A percentile compares a stretch with the other conserved stretches of the same genome.
Conservation (phyloP, 2,329 filamentous ascomycete species). For the Xylariaceae sp. region DNA sequence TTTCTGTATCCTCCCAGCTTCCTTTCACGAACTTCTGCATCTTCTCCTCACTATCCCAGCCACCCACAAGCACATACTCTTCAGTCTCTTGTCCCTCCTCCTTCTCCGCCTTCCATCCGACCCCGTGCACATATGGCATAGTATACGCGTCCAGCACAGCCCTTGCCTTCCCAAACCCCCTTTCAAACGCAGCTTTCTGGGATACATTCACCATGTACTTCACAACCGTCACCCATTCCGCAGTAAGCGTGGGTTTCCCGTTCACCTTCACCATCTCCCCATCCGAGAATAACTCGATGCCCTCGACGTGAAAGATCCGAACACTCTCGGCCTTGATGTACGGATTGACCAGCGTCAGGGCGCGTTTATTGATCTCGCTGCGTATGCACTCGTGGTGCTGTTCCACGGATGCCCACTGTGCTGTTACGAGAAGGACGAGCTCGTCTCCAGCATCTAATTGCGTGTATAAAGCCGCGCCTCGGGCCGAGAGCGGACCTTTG, state of each 20-base stretch:
- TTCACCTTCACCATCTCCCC: constrained; percentile 3
- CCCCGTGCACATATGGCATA: too few species aligned
- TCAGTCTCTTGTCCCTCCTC: constrained; percentile 6
- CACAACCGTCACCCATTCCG: constrained; percentile 8
- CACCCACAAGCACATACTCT: constrained; percentile 3
- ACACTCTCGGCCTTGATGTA: neutral
- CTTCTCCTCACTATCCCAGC: constrained; percentile 7
- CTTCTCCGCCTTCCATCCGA: constrained; percentile 18
- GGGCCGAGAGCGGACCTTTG: constrained; percentile 9
- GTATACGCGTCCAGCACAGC: neutral
- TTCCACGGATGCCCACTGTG: constrained; percentile 16
- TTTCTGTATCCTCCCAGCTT: neutral
- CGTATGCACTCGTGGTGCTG: constrained; percentile 17
- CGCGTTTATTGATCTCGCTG: constrained; percentile 8
- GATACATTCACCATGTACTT: constrained; percentile 5
- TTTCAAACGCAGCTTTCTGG: constrained; percentile 7
- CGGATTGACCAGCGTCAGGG: constrained; percentile 3
- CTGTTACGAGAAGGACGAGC: constrained; percentile 11
- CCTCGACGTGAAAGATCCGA: constrained; percentile 9
- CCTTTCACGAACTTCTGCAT: constrained; percentile 12
- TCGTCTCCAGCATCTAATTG: neutral
- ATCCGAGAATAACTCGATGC: constrained; percentile 5
- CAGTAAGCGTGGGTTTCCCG: neutral
- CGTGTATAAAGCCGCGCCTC: constrained; percentile 16
- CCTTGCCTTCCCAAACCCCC: constrained; percentile 6